Evolutionary conservation across 352 stramenopile species (phyloP).

Genomic region (Globisporangium cystogenes): DNA sequence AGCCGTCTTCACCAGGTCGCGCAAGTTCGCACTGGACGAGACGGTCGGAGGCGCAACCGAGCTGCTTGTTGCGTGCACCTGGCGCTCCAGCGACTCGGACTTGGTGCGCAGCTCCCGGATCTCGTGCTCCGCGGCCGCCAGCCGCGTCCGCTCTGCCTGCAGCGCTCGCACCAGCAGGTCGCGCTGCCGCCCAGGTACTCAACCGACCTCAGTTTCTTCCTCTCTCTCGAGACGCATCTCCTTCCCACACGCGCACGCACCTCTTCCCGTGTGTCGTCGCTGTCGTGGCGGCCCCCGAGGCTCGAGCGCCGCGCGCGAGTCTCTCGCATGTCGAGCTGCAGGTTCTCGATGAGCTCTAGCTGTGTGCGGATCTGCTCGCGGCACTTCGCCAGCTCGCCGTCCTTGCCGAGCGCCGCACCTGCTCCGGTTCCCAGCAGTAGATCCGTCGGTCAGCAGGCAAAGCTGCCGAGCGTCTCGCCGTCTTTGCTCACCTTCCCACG

Average conservation of each 20-base stretch:
- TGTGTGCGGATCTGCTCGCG: constrained; percentile 55
- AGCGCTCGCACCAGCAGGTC: constrained; percentile 16
- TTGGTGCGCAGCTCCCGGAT: constrained; percentile 10
- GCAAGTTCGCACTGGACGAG: neutral
- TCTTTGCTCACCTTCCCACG: too few relatives aligned
- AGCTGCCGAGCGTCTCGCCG: too few relatives aligned
- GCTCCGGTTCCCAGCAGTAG: too few relatives aligned
- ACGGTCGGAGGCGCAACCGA: neutral
- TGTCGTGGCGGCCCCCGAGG: constrained; percentile 6
- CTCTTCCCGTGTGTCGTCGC: constrained; percentile 28
- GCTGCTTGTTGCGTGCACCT: neutral
- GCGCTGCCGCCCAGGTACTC: constrained; percentile 5
- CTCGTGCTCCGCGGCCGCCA: constrained; percentile 7
- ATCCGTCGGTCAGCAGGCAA: too few relatives aligned
- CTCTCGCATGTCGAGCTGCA: constrained; percentile 35
- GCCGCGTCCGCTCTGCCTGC: constrained; percentile 6
- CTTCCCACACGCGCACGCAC: constrained; percentile 12
- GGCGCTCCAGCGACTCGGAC: constrained; percentile 3
- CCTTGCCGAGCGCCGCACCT: neutral
- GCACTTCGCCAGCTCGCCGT: constrained; percentile 31
- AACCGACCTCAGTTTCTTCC: too few relatives aligned
- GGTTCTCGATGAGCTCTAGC: constrained; percentile 51
- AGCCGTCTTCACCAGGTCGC: constrained; percentile 3
- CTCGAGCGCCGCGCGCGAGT: neutral
- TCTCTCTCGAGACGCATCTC: too few relatives aligned